Conservation (phyloP, 2,329 filamentous ascomycete species). For the Fusarium foetens region DNA sequence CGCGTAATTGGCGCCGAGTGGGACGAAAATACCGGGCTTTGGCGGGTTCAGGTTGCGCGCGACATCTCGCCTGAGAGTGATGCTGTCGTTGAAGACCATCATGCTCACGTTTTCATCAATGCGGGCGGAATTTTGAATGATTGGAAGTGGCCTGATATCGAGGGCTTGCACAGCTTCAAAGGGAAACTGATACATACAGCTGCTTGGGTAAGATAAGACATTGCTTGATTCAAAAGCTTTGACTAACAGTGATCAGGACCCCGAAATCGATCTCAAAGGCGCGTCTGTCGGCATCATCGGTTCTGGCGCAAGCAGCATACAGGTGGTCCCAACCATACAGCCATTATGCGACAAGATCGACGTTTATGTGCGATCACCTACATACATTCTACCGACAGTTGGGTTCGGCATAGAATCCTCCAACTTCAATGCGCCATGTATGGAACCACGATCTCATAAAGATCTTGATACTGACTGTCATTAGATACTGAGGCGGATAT, state of each 20-base stretch:
- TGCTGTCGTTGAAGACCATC: neutral
- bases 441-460: accelerated
- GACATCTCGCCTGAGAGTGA: neutral
- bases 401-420: neutral
- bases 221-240: accelerated
- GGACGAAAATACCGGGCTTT: neutral
- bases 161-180: neutral
- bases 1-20: neutral
- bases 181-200: slow-evolving; percentile 5
- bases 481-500: neutral
- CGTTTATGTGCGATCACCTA: neutral
- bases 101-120: slow-evolving; percentile 10
- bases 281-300: neutral
- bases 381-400: neutral
- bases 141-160: slow-evolving; percentile 18
- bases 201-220: neutral
- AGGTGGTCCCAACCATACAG: neutral
- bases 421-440: neutral
- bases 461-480: accelerated
- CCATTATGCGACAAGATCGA: neutral
- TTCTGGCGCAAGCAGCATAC: neutral
- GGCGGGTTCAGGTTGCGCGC: neutral
- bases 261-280: neutral
- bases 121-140: slow-evolving; percentile 10
- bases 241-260: neutral